Percentiles rank a stretch among this genome's conserved stretches.
phyloP scores from a whole-genome alignment of 163 green algal genomes.

The Scenedesmus sp. region DNA sequence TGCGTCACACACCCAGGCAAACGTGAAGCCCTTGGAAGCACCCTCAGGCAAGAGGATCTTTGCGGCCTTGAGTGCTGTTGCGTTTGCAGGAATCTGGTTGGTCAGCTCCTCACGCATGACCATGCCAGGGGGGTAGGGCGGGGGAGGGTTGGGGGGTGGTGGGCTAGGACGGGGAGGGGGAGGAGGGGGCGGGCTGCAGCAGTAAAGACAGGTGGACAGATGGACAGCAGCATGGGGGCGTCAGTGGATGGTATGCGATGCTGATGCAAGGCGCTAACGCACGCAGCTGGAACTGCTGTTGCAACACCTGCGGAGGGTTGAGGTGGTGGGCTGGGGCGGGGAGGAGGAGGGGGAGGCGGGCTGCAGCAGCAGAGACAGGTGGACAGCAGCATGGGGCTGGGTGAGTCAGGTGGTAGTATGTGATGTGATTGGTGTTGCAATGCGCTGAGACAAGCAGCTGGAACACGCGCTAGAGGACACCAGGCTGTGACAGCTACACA shows the following conservation, averaged over 20 bases:
- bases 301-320: background rate
- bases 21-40: constrained; percentile 11
- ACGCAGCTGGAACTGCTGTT: no score
- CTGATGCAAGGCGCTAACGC: no score
- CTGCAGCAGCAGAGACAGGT: no score
- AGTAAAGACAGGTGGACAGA: background rate
- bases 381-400: no score
- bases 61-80: constrained; percentile 2
- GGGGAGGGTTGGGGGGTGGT: background rate
- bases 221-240: background rate
- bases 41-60: constrained; percentile 39
- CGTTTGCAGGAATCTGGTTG: constrained; percentile 42
- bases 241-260: background rate
- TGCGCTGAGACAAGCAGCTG: no score
- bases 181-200: background rate
- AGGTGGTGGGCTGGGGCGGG: background rate
- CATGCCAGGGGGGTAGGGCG: constrained; percentile 30
- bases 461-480: no score
- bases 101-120: constrained; percentile 8
- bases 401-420: no score
- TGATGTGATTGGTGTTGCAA: no score
- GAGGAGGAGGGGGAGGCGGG: background rate
- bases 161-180: background rate
- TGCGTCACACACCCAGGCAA: constrained; percentile 52
- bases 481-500: no score